Conservation (phyloP, 192 early-diverging fungal genomes). For the Mortierella antarctica region DNA sequence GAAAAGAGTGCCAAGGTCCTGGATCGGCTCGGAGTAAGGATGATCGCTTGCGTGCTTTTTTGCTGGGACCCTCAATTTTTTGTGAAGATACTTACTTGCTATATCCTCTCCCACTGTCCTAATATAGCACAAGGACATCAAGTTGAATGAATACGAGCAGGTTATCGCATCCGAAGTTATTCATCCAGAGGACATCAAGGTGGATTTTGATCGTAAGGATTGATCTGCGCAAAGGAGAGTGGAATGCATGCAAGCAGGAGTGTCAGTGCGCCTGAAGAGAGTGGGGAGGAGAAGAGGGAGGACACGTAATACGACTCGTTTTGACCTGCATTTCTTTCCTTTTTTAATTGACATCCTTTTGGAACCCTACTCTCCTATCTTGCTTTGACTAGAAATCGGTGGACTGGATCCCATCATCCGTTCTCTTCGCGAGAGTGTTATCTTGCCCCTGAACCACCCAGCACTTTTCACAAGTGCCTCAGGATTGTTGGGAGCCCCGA, state of each 20-base stretch:
- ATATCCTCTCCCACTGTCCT: neutral
- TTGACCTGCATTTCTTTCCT: neutral
- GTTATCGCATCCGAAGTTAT: constrained; percentile 96
- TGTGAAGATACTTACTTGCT: neutral
- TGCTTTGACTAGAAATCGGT: constrained; percentile 75
- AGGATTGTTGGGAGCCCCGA: constrained; percentile 91
- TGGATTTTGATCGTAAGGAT: constrained; percentile 80
- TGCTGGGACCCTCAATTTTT: neutral
- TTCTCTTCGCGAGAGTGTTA: constrained; percentile 93
- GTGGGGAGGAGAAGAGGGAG: neutral
- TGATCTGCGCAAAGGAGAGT: neutral
- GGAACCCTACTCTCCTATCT: neutral
- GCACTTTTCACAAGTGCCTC: constrained; percentile 88
- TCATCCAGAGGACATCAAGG: constrained; percentile 89
- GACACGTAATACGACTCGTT: constrained; percentile 17
- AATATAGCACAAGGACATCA: constrained; percentile 64
- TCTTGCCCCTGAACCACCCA: constrained; percentile 94
- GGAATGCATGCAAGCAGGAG: neutral
- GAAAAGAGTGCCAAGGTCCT: constrained; percentile 77
- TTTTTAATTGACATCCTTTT: constrained; percentile 8
- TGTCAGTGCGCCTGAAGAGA: neutral
- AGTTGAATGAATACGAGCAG: constrained; percentile 93
- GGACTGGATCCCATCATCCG: constrained; percentile 94
- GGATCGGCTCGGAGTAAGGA: constrained; percentile 72
- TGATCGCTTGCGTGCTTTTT: neutral